Evolutionary conservation across 441 rosid genomes (phyloP), one percentile per base, ranked within the genome.

Genomic region (Pelargonium hybrid): DNA sequence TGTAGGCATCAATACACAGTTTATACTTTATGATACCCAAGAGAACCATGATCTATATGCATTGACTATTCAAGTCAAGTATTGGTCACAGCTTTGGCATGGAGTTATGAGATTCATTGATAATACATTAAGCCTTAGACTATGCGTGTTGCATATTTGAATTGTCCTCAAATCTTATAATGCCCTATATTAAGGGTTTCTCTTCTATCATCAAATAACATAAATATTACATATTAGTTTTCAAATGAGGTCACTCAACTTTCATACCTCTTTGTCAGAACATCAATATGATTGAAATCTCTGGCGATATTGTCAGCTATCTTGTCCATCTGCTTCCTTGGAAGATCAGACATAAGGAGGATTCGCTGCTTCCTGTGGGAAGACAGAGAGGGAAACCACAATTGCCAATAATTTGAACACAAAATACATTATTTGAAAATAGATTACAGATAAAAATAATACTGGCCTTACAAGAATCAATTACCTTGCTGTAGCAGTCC

Each of bases 321-420:
- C 86, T 81, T 87, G 78, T 93, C 96, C 76, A 91, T 90, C 81
- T 93, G 96, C 83, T 90, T 93, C 86, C 98, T 84, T 21, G 98
- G 98, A 78, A 88, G 86, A 82, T 93, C 98, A 71, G 96, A 86
- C 96, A 93, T 82, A 70, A 93, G 91, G 83, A 93, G 92, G 82
- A 93, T 88, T 81, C 93, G 87, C 82, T 93, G 98, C 86, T 79
- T 86, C 93, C 97, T 93, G 74, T 39, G 45, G 45, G 45, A 39
- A 39, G 45, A 39, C 45, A 61, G 34, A 25, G 65, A 56, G 62
- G 29, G 34, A 25, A 5, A 11, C 65, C 43, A 37, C 43, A 37
- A 37, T 37, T 37, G 43, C 43, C 45, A 39, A 34, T 39, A 39
- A 39, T 39, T 39, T 7, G 45, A 82, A 77, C 56, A 73, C 37